Base-by-base conservation (phyloP, 2,329 filamentous ascomycete species). In the Cladosporium phlei region DNA sequence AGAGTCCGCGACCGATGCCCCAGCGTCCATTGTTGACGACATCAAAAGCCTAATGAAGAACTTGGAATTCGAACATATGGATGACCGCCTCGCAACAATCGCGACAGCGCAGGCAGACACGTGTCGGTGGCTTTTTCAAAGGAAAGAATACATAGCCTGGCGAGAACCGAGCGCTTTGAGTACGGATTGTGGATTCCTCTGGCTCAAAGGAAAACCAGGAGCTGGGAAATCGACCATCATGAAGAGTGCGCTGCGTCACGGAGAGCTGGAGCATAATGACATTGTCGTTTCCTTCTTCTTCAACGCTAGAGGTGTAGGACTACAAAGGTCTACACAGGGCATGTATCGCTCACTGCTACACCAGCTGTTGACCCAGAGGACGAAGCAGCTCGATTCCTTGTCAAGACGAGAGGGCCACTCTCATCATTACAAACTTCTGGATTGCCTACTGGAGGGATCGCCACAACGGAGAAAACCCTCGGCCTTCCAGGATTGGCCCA, bases 281-380 rank as follows among this genome's bases (percentile, higher is more conserved):
- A 28, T 62, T 0, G 51, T 69, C 0, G 46, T 73, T 0, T 69
- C 66, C 0, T 77, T 75, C 54, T 77, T 75, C 61, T 77, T 77
- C 62, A 70, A 75, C 46, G 72, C 72, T 0, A 57, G 70, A 46
- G 73, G 72, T 0, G 58, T 61, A 0, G 24, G 57, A 3, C 56
- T 74, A 7, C 73, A 80, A 35, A 75, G 64, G 43, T 69, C 74
- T 0, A 62, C 66, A 0, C 20, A 60, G 0, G 77, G 78, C 0
- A 68, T 80, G 59, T 78, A 77, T 50, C 66, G 75, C 2, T 75
- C 75, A 0, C 45, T 80, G 0, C 47, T 80, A 0, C 50, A 62
- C 1, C 74, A 80, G 29, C 16, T 30, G 11, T 22, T 43, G 5
- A 24, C 2, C 34, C 34, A 17, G 1, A 8, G 0, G 12, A 16